phyloP scores from a whole-genome alignment of 2,329 filamentous ascomycete species.

The Macrophomina tecta region DNA sequence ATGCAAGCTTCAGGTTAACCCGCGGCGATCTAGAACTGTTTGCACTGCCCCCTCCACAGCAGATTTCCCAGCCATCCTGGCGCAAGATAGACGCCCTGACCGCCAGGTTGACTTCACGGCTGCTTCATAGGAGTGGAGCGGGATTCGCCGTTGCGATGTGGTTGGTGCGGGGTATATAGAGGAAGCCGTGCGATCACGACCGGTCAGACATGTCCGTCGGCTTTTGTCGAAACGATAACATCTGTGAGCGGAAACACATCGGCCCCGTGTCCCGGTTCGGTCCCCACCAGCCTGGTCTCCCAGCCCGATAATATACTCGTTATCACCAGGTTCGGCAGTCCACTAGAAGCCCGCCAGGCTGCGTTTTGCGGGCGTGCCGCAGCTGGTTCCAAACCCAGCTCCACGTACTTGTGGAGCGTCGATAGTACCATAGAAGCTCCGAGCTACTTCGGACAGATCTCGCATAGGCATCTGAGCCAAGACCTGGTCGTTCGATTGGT shows the following conservation, averaged over 20 bases:
- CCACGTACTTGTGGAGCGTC: not conserved
- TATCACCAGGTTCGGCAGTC: not conserved
- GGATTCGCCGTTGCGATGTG: not conserved
- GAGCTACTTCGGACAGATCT: no score
- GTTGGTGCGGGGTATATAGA: slow-evolving; percentile 5
- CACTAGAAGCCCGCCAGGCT: not conserved
- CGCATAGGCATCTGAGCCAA: no score
- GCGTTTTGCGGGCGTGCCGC: not conserved
- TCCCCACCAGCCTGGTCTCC: not conserved
- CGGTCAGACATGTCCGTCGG: not conserved
- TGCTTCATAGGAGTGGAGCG: not conserved
- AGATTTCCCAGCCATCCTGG: not conserved
- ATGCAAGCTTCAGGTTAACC: slow-evolving; percentile 11
- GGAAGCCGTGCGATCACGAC: not conserved
- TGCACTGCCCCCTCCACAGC: slow-evolving; percentile 17
- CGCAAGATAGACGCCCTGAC: not conserved
- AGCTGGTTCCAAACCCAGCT: not conserved
- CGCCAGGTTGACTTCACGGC: slow-evolving; percentile 21
- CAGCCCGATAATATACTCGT: not conserved
- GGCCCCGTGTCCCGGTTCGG: not conserved
- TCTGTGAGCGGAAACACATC: slow-evolving; percentile 8
- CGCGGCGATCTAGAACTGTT: slow-evolving; percentile 18
- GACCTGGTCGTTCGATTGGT: no score
- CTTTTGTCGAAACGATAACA: not conserved
- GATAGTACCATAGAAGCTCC: no score